These are phyloP conservation scores for Lipomyces starkeyi DNA, from an alignment of 805 yeast species.

Conservation along the genomic window DNA sequence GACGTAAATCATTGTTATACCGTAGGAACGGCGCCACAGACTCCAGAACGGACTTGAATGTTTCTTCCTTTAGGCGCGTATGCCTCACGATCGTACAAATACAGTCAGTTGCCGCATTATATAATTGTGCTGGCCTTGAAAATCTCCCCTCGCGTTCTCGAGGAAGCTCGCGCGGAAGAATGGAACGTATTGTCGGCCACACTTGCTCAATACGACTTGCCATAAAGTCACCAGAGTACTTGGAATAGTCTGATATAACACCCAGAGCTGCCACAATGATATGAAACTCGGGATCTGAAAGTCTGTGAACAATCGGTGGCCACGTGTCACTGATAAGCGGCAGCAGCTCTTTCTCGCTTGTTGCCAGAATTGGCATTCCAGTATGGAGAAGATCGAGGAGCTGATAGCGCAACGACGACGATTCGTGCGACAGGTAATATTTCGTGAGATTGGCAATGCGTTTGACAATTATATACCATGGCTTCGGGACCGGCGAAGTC, in stretches of 20 bases:
- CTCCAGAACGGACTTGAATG: constrained; percentile 22
- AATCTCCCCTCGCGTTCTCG: constrained; percentile 33
- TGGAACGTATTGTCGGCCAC: constrained; percentile 23
- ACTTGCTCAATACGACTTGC: constrained; percentile 41
- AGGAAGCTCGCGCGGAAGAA: constrained; percentile 27
- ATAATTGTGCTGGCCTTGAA: constrained; percentile 28
- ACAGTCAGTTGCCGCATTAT: constrained; percentile 18
- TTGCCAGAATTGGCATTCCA: constrained; percentile 60
- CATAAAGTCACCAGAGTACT: constrained; percentile 47
- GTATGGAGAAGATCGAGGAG: constrained; percentile 58
- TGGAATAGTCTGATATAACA: constrained; percentile 42
- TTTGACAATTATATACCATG: constrained; percentile 62
- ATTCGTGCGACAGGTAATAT: constrained; percentile 68
- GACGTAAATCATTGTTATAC: constrained; percentile 7
- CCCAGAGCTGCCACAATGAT: constrained; percentile 45
- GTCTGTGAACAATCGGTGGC: constrained; percentile 51
- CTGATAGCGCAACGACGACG: constrained; percentile 60
- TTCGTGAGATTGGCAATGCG: constrained; percentile 73
- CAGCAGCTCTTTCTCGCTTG: constrained; percentile 53
- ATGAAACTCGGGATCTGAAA: constrained; percentile 44
- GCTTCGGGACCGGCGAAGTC: constrained; percentile 69
- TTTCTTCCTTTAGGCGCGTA: constrained; percentile 22
- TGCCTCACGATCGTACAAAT: constrained; percentile 19
- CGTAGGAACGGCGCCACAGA: constrained; percentile 20
- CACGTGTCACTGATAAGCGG: constrained; percentile 62